Conservation (phyloP, 2,329 filamentous ascomycete genomes). For the Pseudogymnoascus sp. region DNA sequence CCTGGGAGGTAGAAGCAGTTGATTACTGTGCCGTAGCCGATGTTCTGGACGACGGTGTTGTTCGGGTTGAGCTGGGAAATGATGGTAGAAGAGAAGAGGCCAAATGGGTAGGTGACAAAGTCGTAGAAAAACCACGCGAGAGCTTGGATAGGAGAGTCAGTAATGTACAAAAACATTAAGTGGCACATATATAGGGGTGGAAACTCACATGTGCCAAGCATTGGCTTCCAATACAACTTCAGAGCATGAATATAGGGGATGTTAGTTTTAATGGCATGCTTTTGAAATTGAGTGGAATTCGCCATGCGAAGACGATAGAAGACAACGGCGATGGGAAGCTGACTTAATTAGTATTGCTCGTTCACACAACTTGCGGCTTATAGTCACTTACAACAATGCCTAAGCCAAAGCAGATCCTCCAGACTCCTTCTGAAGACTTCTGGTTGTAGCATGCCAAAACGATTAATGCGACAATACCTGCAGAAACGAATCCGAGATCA, state of each 20-base stretch:
- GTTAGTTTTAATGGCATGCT: constrained; percentile 38
- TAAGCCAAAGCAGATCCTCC: too few relatives aligned
- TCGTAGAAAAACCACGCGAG: constrained; percentile 48
- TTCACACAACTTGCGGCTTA: constrained; percentile 19
- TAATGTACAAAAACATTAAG: constrained; percentile 28
- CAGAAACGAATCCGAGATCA: too few relatives aligned
- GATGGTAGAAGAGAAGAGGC: constrained; percentile 47
- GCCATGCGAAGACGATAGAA: constrained; percentile 46
- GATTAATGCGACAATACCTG: too few relatives aligned
- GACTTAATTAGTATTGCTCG: constrained; percentile 8
- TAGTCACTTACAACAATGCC: too few relatives aligned
- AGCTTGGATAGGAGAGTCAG: constrained; percentile 23
- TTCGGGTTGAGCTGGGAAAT: constrained; percentile 35
- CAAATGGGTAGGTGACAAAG: constrained; percentile 48
- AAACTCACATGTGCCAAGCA: constrained; percentile 43
- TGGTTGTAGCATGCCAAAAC: too few relatives aligned
- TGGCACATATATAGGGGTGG: constrained; percentile 20
- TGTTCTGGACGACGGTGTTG: constrained; percentile 35
- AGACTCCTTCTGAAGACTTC: too few relatives aligned
- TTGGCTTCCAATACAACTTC: constrained; percentile 29
- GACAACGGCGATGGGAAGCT: constrained; percentile 42
- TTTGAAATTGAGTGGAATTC: constrained; percentile 40
- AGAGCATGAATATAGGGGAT: constrained; percentile 40
- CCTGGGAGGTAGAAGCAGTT: constrained; percentile 47
- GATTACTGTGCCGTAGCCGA: constrained; percentile 41